Evolutionary conservation across 352 stramenopile species (phyloP).

Genomic region (Pythium vanterpoolii): DNA sequence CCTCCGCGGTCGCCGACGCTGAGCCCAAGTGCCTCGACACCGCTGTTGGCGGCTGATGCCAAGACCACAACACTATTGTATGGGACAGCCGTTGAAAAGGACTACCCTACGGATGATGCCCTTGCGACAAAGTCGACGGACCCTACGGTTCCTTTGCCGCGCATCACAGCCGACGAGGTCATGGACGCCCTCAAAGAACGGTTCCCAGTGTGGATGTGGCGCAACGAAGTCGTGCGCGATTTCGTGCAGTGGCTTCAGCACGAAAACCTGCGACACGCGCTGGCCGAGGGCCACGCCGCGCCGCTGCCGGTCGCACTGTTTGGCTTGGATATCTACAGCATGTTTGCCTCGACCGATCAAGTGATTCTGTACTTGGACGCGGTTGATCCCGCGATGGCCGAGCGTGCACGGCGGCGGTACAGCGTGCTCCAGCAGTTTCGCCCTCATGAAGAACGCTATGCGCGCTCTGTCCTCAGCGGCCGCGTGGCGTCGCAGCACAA

Average conservation of each 20-base stretch:
- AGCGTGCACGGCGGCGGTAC: slow-evolving; percentile 27
- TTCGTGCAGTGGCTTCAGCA: slow-evolving; percentile 35
- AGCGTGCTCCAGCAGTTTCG: slow-evolving; percentile 23
- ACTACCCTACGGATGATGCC: background rate
- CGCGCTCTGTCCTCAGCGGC: slow-evolving; percentile 19
- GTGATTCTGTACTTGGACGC: slow-evolving; percentile 30
- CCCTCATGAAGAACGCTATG: slow-evolving; percentile 29
- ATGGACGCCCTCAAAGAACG: slow-evolving; percentile 30
- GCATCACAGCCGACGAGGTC: slow-evolving; percentile 26
- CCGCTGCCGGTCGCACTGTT: slow-evolving; percentile 27
- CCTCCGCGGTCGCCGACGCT: background rate
- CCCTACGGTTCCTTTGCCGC: background rate
- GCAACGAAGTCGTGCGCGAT: slow-evolving; percentile 33
- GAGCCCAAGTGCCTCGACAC: slow-evolving; percentile 9
- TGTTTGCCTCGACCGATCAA: slow-evolving; percentile 34
- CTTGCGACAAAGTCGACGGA: too few relatives aligned
- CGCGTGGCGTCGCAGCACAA: slow-evolving; percentile 23
- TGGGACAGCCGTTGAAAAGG: slow-evolving; percentile 1
- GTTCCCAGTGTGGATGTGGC: slow-evolving; percentile 42
- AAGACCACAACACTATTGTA: slow-evolving; percentile 1
- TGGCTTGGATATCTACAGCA: slow-evolving; percentile 37
- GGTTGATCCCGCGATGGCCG: slow-evolving; percentile 27
- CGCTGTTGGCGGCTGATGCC: slow-evolving; percentile 8
- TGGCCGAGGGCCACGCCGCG: background rate
- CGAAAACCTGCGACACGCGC: slow-evolving; percentile 22